These are phyloP conservation scores for Capsicum rhomboideum DNA, from an alignment of 257 asterid species.

Conservation along the genomic window DNA sequence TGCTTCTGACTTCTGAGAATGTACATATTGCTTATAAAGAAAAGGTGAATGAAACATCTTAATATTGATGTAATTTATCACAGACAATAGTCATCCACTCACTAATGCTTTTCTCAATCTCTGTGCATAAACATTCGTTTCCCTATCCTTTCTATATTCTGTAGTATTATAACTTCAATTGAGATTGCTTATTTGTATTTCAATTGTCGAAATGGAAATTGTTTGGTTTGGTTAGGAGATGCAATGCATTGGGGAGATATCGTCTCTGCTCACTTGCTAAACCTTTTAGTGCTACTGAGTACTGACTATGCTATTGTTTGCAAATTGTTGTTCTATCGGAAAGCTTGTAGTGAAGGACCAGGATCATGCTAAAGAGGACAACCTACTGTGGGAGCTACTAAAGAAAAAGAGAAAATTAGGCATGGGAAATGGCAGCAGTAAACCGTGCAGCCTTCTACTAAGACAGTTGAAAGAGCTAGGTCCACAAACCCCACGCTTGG, in stretches of 20 bases:
- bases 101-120: neutral
- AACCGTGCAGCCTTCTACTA: slow-evolving; percentile 18
- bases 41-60: neutral
- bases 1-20: neutral
- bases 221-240: neutral
- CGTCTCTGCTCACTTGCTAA: neutral
- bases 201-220: neutral
- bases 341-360: slow-evolving; percentile 18
- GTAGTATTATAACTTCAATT: neutral
- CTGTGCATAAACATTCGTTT: neutral
- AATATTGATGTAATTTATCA: neutral
- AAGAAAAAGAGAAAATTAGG: slow-evolving; percentile 47
- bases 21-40: neutral
- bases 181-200: neutral
- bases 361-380: slow-evolving; percentile 46
- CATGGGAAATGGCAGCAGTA: slow-evolving; percentile 20
- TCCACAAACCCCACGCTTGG: slow-evolving; percentile 20
- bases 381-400: slow-evolving; percentile 48
- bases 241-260: neutral
- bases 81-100: neutral
- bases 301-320: neutral
- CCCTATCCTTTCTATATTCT: neutral
- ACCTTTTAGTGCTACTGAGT: slow-evolving; percentile 2
- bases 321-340: neutral
- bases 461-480: slow-evolving; percentile 15